These are phyloP conservation scores for Yarrowia galli DNA, from an alignment of 1,139 yeast genomes.

Conservation along the genomic window DNA sequence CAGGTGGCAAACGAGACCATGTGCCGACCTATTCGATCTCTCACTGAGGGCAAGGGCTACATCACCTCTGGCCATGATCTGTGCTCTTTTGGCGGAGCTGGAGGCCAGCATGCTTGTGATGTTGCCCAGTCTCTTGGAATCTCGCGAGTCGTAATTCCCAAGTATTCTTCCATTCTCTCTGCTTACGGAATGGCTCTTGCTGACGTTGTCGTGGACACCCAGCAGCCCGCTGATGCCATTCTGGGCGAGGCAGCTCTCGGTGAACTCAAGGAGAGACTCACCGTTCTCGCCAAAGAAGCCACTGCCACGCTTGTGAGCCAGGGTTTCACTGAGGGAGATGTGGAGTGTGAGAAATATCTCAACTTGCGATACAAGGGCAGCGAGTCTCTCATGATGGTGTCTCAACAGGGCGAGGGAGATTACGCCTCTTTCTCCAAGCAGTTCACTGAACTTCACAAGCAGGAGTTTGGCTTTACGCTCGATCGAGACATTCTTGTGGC, in stretches of 20 bases:
- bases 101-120: slow-evolving; percentile 62
- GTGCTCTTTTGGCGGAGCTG: slow-evolving; percentile 64
- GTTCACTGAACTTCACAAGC: slow-evolving; percentile 61
- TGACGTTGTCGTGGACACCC: slow-evolving; percentile 64
- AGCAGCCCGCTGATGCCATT: slow-evolving; percentile 58
- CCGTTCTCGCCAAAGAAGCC: slow-evolving; percentile 51
- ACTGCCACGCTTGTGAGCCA: slow-evolving; percentile 54
- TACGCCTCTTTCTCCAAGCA: slow-evolving; percentile 46
- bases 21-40: slow-evolving; percentile 60
- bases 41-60: slow-evolving; percentile 61
- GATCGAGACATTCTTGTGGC: slow-evolving; percentile 74
- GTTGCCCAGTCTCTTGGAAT: slow-evolving; percentile 58
- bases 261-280: slow-evolving; percentile 52
- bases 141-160: slow-evolving; percentile 55
- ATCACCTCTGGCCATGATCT: slow-evolving; percentile 54
- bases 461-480: slow-evolving; percentile 75
- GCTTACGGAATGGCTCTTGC: slow-evolving; percentile 63
- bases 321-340: slow-evolving; percentile 55
- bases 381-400: slow-evolving; percentile 80
- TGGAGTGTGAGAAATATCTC: slow-evolving; percentile 65
- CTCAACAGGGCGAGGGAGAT: slow-evolving; percentile 50
- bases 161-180: slow-evolving; percentile 59
- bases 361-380: slow-evolving; percentile 88
- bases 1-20: slow-evolving; percentile 61
- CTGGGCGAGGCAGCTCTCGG: slow-evolving; percentile 50